Base-by-base conservation (phyloP, 345 rosid species). In the Melaleuca quinquenervia region DNA sequence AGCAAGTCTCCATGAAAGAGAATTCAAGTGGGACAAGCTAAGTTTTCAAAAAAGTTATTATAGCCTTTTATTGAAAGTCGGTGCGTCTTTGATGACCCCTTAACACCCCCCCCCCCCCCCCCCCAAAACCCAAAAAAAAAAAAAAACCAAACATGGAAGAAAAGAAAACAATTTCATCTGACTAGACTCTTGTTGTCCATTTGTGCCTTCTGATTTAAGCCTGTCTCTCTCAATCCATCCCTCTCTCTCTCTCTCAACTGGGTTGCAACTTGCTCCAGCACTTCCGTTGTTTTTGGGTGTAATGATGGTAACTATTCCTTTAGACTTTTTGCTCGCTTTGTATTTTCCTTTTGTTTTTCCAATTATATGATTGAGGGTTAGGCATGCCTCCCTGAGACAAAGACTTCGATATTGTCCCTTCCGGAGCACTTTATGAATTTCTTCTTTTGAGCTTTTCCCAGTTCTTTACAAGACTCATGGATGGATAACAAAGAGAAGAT, bases 21-120 rank as follows among this genome's bases (percentile, higher is more conserved):
- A 85, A 84, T 88, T 87, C 86, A 36, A 84, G 89, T 89, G 90
- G 92, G 93, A 70, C 91, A 88, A 85, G 91, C 85, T 49, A 89
- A 26, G 15, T n/a, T 24, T 74, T 52, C 74, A 7, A 36, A 7
- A 36, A 85, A n/a, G 54, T 49, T 51, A 60, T 82, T 85, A 85
- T 49, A 24, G 84, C 62, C 86, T 86, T 85, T 60, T 87, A 22
- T 74, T 86, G 70, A 87, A 74, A 89, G 91, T 90, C 91, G 91
- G 92, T 86, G 91, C 82, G 70, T 83, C 36, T 82, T 83, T 84
- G 84, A 52, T 87, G 58, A 83, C 80, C 5, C 26, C 51, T 50
- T 51, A 41, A 2, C 41, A 4, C 41, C 41, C 41, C 41, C 41
- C 41, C 41, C 41, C 41, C 41, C 41, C 41, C 41, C 41, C 41